Conservation (phyloP, 345 rosid species). For the Aegle marmelos region DNA sequence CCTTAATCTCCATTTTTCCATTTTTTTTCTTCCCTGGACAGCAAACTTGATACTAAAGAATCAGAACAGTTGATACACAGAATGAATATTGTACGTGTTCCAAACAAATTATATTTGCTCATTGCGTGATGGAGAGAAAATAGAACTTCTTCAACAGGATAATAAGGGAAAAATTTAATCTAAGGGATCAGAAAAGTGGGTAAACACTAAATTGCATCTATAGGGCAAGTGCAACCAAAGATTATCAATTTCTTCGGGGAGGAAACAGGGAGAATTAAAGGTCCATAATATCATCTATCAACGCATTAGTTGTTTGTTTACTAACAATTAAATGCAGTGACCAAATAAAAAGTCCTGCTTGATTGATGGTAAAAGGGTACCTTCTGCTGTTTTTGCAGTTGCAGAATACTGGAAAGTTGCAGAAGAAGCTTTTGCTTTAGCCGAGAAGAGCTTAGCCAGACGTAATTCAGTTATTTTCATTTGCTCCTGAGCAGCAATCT, state of each 20-base stretch:
- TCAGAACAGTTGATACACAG: neutral
- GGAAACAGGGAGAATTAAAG: neutral
- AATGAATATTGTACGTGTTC: neutral
- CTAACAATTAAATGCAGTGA: neutral
- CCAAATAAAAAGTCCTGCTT: neutral
- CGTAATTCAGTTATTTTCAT: slow-evolving; percentile 88
- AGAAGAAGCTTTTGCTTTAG: slow-evolving; percentile 31
- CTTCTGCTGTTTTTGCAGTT: slow-evolving; percentile 48
- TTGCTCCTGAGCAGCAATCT: slow-evolving; percentile 86
- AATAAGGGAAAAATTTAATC: neutral
- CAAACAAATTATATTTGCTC: neutral
- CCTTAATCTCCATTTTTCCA: neutral
- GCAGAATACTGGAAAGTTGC: slow-evolving; percentile 22
- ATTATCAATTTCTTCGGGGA: neutral
- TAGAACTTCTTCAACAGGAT: neutral
- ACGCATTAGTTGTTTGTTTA: neutral
- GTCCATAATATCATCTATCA: neutral
- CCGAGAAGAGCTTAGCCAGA: slow-evolving; percentile 65
- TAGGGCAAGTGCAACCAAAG: neutral
- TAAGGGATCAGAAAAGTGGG: neutral
- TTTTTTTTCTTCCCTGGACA: neutral
- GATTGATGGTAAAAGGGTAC: slow-evolving; percentile 29
- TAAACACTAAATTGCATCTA: neutral
- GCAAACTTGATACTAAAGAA: neutral
- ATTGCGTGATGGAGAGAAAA: neutral